Conservation (phyloP, 176 grass and related monocot genomes). For the Carex littledalei region DNA sequence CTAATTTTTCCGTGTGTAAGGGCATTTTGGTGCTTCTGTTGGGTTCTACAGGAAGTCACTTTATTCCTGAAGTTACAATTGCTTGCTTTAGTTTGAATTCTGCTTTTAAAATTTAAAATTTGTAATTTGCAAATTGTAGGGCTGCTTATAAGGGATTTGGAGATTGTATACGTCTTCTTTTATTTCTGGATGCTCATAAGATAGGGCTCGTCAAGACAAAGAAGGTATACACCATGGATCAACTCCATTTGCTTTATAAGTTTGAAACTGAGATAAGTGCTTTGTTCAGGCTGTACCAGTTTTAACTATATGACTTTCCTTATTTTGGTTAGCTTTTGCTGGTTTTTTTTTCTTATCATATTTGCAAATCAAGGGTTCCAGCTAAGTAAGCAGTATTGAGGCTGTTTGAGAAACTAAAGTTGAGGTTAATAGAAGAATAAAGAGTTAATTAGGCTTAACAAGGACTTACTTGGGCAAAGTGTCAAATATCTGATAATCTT, state of each 20-base stretch:
- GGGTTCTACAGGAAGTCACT: neutral
- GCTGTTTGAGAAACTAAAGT: neutral
- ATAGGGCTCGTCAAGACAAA: constrained; percentile 61
- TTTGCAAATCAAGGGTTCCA: neutral
- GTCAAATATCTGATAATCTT: neutral
- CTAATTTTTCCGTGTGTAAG: neutral
- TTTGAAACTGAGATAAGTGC: neutral
- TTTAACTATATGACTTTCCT: constrained; percentile 20
- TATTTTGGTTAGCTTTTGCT: constrained; percentile 5
- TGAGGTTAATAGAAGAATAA: neutral
- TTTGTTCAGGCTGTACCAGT: neutral
- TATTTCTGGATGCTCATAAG: constrained; percentile 94
- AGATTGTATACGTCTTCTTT: constrained; percentile 90
- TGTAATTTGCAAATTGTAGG: constrained; percentile 41
- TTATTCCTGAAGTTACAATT: neutral
- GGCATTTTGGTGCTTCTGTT: neutral
- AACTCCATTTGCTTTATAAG: neutral
- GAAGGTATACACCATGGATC: constrained; percentile 40
- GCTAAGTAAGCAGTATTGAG: neutral
- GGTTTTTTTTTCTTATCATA: constrained; percentile 8
- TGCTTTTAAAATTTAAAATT: neutral
- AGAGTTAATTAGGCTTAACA: neutral
- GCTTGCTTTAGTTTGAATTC: neutral
- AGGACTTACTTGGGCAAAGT: neutral
- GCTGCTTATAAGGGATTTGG: constrained; percentile 96